Evolutionary conservation across 1,139 yeast species (phyloP), one percentile per base, ranked within the genome.

Genomic region (Yamadazyma membranifaciens): DNA sequence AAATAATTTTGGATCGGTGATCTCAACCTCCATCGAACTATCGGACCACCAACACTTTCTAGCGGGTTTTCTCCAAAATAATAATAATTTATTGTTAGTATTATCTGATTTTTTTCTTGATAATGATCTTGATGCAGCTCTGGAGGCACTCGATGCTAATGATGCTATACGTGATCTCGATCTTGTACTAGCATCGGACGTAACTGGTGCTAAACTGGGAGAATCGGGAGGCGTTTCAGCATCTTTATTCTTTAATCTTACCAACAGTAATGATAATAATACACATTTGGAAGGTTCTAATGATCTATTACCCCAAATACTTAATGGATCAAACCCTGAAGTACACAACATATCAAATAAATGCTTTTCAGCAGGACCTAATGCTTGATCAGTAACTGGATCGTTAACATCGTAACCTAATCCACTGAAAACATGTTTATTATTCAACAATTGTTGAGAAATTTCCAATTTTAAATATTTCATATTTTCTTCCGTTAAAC

Each of bases 31-130:
- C 15, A 81, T 68, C 36, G 72, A 67, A 35, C 80, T 80, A 54
- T 84, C 85, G 10, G 87, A 84, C 99, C 99, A 94, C 99, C 99
- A 94, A 65, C 99, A 94, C 60, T 94, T 94, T 56, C 98, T 76
- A 1, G 99, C 99, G 0, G 99, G 99, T 58, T 92, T 92, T 48
- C 96, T 77, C 98, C 98, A 94, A 59, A 94, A 94, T 44, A 94
- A 69, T 31, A 94, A 72, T 41, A 94, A 73, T 59, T 94, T 92
- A 28, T 92, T 87, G 17, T 36, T 30, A 41, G 70, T 73, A 49
- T 66, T 66, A 10, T 51, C 56, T 44, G 60, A 59, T 46, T 72
- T 61, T 26, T 62, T 62, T 45, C 73, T 67, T 12, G 83, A 73
- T 33, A 75, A 60, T 3, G 86, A 79, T 49, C 84, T 65, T 13